Evolutionary conservation across 75 land plant genomes (phyloP).

Genomic region (Pseudotsuga menziesii): DNA sequence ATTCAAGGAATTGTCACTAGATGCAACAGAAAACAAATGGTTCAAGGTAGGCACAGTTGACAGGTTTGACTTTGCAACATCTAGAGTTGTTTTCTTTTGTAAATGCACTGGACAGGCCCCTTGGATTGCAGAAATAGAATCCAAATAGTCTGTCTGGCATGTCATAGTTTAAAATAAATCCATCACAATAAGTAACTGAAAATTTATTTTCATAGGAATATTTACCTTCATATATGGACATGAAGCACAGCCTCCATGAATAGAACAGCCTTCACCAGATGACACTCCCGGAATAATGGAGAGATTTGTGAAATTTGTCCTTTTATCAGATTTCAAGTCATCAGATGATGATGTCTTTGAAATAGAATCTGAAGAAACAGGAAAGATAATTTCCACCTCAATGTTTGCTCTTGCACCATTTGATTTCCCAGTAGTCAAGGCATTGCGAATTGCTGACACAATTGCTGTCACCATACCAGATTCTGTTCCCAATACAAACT

Average conservation of each 20-base stretch:
- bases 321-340: slow-evolving; percentile 12
- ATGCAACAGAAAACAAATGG: neutral
- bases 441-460: slow-evolving; percentile 66
- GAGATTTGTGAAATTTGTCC: slow-evolving; percentile 37
- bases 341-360: slow-evolving; percentile 34
- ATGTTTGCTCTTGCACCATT: slow-evolving; percentile 29
- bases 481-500: slow-evolving; percentile 95
- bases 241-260: slow-evolving; percentile 99
- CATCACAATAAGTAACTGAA: neutral
- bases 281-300: slow-evolving; percentile 91
- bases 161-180: neutral
- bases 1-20: neutral
- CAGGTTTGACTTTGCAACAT: neutral
- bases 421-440: slow-evolving; percentile 30
- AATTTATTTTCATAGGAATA: neutral
- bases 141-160: neutral
- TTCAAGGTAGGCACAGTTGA: neutral
- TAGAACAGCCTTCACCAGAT: slow-evolving; percentile 95
- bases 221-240: slow-evolving; percentile 99
- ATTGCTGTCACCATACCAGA: slow-evolving; percentile 99
- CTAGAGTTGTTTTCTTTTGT: neutral
- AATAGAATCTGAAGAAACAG: slow-evolving; percentile 90
- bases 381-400: slow-evolving; percentile 90
- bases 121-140: neutral
- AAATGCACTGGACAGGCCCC: neutral